phyloP scores from a whole-genome alignment of 345 rosid genomes.

The Boechera retrofracta region DNA sequence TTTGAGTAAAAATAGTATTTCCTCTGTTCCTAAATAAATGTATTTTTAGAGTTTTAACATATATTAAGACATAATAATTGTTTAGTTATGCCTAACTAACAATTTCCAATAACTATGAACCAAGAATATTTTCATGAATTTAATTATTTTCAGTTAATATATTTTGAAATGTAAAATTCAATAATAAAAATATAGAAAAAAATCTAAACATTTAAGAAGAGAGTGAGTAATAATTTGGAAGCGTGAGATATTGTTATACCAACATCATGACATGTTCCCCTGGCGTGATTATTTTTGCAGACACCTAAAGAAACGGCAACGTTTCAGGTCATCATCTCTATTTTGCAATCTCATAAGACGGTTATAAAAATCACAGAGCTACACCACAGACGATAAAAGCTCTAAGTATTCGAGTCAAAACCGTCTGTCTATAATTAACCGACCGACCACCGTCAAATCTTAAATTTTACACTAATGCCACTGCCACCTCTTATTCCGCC shows the following conservation, averaged over 20 bases:
- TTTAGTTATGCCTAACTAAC: too few relatives aligned
- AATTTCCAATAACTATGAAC: too few relatives aligned
- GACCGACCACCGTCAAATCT: slow-evolving; percentile 23
- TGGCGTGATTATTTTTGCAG: slow-evolving; percentile 35
- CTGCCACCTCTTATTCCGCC: slow-evolving; percentile 43
- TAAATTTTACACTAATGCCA: slow-evolving; percentile 42
- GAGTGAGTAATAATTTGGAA: neutral
- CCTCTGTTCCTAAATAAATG: too few relatives aligned
- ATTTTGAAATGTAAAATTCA: too few relatives aligned
- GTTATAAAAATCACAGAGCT: slow-evolving; percentile 35
- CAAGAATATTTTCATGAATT: too few relatives aligned
- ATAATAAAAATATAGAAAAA: too few relatives aligned
- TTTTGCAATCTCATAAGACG: slow-evolving; percentile 11
- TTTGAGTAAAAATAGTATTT: too few relatives aligned
- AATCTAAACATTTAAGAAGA: too few relatives aligned
- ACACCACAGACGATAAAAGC: slow-evolving; percentile 8
- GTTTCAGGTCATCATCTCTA: slow-evolving; percentile 36
- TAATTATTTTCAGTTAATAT: too few relatives aligned
- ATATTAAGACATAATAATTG: too few relatives aligned
- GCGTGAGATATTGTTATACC: slow-evolving; percentile 9
- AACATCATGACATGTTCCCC: slow-evolving; percentile 37
- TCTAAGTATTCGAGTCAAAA: neutral
- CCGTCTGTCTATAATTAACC: slow-evolving; percentile 18
- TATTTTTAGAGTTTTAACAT: too few relatives aligned
- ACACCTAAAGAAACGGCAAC: slow-evolving; percentile 39